Evolutionary conservation across 352 stramenopile genomes (phyloP).

Genomic region (Peronospora belbahrii): DNA sequence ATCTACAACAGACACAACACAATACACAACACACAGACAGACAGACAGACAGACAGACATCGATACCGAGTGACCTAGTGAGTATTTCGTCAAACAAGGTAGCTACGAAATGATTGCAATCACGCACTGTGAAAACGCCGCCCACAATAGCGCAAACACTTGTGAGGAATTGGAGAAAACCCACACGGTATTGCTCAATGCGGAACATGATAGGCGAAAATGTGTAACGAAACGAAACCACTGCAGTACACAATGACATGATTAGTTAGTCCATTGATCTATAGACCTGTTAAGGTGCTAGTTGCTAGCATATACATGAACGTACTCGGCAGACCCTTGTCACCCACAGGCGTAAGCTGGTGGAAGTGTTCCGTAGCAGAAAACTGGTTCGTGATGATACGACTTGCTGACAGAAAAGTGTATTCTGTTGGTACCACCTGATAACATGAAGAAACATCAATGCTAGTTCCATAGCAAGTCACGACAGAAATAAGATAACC

Average conservation of each 20-base stretch:
- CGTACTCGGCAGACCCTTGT: constrained; percentile 78
- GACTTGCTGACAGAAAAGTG: constrained; percentile 77
- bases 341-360: constrained; percentile 76
- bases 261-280: constrained; percentile 10
- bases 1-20: constrained; percentile 34
- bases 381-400: constrained; percentile 95
- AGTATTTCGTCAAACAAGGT: not conserved
- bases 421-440: constrained; percentile 96
- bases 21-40: too few species aligned
- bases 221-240: constrained; percentile 96
- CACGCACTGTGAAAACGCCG: constrained; percentile 83
- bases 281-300: not conserved
- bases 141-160: constrained; percentile 90
- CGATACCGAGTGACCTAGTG: not conserved
- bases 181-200: constrained; percentile 91
- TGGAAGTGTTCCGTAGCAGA: constrained; percentile 95
- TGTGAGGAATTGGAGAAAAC: constrained; percentile 87
- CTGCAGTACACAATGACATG: constrained; percentile 32
- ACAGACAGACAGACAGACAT: too few species aligned
- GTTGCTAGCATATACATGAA: constrained; percentile 2
- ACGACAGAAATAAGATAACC: constrained; percentile 19
- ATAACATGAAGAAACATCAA: not conserved
- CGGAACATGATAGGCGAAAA: constrained; percentile 94
- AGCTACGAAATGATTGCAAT: not conserved
- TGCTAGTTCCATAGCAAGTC: not conserved